Percentiles rank a stretch among this genome's conserved stretches.
phyloP scores from a whole-genome alignment of 1,284 basidiomycete species.

The Leucoagaricus sp. region DNA sequence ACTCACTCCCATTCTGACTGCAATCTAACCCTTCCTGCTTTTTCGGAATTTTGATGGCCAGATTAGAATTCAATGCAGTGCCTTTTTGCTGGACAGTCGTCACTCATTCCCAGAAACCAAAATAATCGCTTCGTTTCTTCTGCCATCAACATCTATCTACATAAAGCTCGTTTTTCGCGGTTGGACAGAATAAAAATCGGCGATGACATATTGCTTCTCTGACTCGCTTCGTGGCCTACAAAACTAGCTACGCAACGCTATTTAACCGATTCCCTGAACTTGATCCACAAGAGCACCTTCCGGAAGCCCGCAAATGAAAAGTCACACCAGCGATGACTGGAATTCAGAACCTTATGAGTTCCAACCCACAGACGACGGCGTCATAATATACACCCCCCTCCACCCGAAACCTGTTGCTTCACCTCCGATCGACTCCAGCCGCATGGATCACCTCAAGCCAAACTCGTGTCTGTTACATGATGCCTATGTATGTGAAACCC shows the following conservation, averaged over 20 bases:
- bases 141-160: background rate
- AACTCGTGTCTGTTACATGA: constrained; percentile 40
- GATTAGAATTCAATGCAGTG: too few relatives aligned
- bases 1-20: too few relatives aligned
- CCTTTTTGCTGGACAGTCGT: too few relatives aligned
- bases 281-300: constrained; percentile 2
- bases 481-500: constrained; percentile 28
- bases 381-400: constrained; percentile 4
- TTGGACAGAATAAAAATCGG: background rate
- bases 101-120: background rate
- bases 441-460: constrained; percentile 39
- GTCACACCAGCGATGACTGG: background rate
- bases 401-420: constrained; percentile 14
- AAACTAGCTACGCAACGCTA: too few relatives aligned
- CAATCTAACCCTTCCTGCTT: too few relatives aligned
- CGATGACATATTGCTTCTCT: too few relatives aligned
- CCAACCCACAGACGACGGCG: constrained; percentile 3
- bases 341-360: background rate
- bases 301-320: constrained; percentile 11
- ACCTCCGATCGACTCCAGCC: constrained; percentile 27
- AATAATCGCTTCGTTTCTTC: background rate
- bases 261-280: background rate
- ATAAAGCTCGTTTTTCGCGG: background rate
- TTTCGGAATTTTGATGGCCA: too few relatives aligned
- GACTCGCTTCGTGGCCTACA: too few relatives aligned